Evolutionary conservation across 345 rosid genomes (phyloP).

Genomic region (Iberis pinnata): DNA sequence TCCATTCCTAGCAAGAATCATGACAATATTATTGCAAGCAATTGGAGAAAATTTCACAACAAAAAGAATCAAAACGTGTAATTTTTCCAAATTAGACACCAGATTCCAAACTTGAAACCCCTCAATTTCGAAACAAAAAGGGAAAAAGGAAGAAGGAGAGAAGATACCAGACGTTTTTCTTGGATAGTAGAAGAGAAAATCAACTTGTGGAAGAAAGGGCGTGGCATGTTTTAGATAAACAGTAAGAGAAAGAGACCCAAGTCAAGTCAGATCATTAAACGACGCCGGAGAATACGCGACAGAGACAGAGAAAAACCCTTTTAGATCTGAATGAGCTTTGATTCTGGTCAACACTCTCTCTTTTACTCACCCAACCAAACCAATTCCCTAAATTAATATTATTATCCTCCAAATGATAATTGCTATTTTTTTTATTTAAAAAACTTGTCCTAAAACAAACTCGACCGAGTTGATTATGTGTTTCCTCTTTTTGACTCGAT

Average conservation of each 20-base stretch:
- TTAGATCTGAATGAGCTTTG: slow-evolving; percentile 30
- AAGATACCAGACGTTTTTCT: slow-evolving; percentile 56
- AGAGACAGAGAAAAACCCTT: slow-evolving; percentile 23
- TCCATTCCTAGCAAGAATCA: too few species aligned
- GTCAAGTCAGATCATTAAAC: slow-evolving; percentile 48
- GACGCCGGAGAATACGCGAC: slow-evolving; percentile 34
- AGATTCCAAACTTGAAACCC: not conserved
- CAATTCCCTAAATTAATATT: too few species aligned
- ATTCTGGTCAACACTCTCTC: slow-evolving; percentile 16
- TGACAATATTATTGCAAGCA: too few species aligned
- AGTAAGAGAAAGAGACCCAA: slow-evolving; percentile 12
- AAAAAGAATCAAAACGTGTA: too few species aligned
- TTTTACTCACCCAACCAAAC: slow-evolving; percentile 28
- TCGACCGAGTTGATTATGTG: slow-evolving; percentile 19
- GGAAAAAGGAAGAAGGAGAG: not conserved
- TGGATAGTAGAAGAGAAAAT: slow-evolving; percentile 58
- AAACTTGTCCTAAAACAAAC: slow-evolving; percentile 9
- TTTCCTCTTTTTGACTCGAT: too few species aligned
- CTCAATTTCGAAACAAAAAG: slow-evolving; percentile 12
- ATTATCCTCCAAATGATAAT: too few species aligned
- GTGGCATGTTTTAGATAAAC: slow-evolving; percentile 45
- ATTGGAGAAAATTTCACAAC: too few species aligned
- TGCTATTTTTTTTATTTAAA: too few species aligned
- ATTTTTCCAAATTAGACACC: too few species aligned
- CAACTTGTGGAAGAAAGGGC: slow-evolving; percentile 73